Evolutionary conservation across 805 yeast genomes (phyloP), one percentile per base, ranked within the genome.

Genomic region (Tetrapisispora fleetii): DNA sequence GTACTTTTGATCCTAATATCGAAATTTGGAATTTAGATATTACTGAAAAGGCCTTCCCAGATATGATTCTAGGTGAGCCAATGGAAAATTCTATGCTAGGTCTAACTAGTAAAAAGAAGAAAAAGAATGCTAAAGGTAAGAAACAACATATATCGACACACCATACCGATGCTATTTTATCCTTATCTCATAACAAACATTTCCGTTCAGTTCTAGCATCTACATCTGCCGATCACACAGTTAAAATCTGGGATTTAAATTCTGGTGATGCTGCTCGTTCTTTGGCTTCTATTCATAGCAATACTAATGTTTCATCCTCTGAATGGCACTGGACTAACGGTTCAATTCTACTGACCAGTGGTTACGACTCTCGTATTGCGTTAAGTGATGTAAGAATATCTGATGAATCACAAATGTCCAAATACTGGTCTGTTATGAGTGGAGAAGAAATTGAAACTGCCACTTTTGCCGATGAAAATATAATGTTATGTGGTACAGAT

Each of bases 1-100:
- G 98, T 63, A 86, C 98, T 2, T 91, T 93, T 64, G 98, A 91
- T 58, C 99, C 99, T 38, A 95, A 85, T 62, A 91, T 93, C 67
- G 99, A 93, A 69, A 77, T 93, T 52, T 93, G 98, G 98, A 89
- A 93, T 67, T 72, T 93, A 59, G 99, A 93, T 65, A 81, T 83
- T 54, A 73, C 91, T 35, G 98, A 93, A 57, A 88, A 88, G 60
- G 91, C 95, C 27, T 91, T 86, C 76, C 99, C 99, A 14, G 96
- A 90, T 62, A 76, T 85, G 56, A 88, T 93, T 53, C 73, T 93
- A 51, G 98, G 99, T 46, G 95, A 85, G 62, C 80, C 80, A 11
- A 74, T 73, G 41, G 69, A 71, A 19, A 73, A 68, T 37, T 69
- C 68, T 4, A 60, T 55, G 47, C 60, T 64, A 38, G 47, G 53